These are phyloP conservation scores for Karstenula rhodostoma DNA, from an alignment of 2,329 filamentous ascomycete species.

Conservation along the genomic window DNA sequence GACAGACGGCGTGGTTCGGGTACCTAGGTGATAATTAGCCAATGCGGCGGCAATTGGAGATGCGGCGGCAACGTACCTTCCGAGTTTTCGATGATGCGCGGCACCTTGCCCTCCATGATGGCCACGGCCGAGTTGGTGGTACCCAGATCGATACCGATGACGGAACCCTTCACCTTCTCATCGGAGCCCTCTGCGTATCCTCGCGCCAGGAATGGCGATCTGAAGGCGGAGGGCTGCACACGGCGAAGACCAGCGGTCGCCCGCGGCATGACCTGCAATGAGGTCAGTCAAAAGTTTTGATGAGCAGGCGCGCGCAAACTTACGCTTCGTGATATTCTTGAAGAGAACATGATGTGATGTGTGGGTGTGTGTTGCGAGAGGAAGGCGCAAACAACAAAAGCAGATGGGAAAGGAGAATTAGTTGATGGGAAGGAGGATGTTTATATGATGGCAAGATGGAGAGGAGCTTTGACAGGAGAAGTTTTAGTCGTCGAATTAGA, in stretches of 20 bases:
- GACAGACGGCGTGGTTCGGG: constrained; percentile 90
- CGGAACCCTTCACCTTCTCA: constrained; percentile 90
- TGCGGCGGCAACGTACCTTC: constrained; percentile 70
- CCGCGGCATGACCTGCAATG: constrained; percentile 70
- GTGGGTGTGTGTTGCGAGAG: constrained; percentile 37
- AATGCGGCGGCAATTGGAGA: constrained; percentile 13
- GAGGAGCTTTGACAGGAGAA: constrained; percentile 35
- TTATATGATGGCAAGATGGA: constrained; percentile 40
- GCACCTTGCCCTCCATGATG: constrained; percentile 95
- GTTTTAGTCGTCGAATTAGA: constrained; percentile 30
- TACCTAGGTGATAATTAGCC: constrained; percentile 62
- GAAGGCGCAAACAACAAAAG: constrained; percentile 38
- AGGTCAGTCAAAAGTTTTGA: constrained; percentile 33
- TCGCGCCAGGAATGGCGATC: constrained; percentile 75
- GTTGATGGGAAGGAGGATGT: constrained; percentile 28
- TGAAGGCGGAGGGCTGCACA: constrained; percentile 66
- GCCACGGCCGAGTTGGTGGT: constrained; percentile 98
- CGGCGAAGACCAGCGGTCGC: constrained; percentile 73
- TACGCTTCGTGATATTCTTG: constrained; percentile 53
- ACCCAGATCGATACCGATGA: constrained; percentile 98
- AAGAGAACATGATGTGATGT: constrained; percentile 50
- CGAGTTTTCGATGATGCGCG: constrained; percentile 97
- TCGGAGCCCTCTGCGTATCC: constrained; percentile 76
- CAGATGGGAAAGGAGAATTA: constrained; percentile 23
- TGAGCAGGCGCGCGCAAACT: constrained; percentile 27